Base-by-base conservation (phyloP, 345 rosid genomes). In the Hypericum perforatum region DNA sequence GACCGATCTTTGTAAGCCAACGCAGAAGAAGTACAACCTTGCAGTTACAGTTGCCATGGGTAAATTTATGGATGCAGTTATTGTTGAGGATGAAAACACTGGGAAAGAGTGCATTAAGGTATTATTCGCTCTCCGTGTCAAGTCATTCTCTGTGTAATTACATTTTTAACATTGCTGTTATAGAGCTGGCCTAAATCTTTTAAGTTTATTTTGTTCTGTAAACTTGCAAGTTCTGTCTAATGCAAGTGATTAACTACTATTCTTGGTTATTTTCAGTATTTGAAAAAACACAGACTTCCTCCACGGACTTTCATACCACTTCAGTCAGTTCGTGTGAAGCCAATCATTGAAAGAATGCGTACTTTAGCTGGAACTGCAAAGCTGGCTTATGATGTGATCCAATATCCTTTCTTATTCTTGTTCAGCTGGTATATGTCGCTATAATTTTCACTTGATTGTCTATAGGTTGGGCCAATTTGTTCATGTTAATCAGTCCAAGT, bases 21-120 rank as follows among this genome's bases (percentile, higher is more conserved):
- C 83, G 41, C 83, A 72, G 64, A 83, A 85, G 73, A 92, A 92
- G 67, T 88, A 85, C 73, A 83, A 92, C 68, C 94, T 92, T 70
- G 98, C 97, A 59, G 85, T 92, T 64, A 92, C 95, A 57, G 98
- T 92, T 66, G 91, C 94, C 37, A 92, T 92, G 98, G 98, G 98
- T 36, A 85, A 64, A 79, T 92, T 92, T 71, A 92, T 92, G 97
- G 98, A 92, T 78, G 90, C 97, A 3, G 91, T 88, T 43, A 95
- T 92, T 53, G 98, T 88, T 36, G 97, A 92, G 68, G 94, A 92
- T 78, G 98, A 92, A 77, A 71, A 53, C 57, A 88, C 91, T 0
- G 97, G 95, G 62, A 92, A 88, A 74, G 98, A 85, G 79, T 88
- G 98, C 76, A 88, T 92, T 71, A 92, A 92, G 95, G 98, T 92